Evolutionary conservation across 2,329 filamentous ascomycete genomes (phyloP), one percentile per base, ranked within the genome.

Genomic region (Aspergillus spinulosporus): DNA sequence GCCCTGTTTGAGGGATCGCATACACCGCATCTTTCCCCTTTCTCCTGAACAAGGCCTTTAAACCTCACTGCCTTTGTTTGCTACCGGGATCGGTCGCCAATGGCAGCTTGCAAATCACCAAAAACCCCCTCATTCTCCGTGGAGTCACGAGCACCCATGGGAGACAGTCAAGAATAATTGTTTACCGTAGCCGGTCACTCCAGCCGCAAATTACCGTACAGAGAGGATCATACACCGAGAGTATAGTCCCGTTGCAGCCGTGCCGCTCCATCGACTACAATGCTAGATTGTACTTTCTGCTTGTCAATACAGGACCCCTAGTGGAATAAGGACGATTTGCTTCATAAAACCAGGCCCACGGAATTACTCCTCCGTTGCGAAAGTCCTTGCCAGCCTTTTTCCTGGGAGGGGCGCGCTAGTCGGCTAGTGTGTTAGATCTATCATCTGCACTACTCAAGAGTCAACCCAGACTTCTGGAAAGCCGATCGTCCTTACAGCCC

Each of bases 401-500:
- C 36, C 37, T 40, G 63, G 64, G 61, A 57, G 62, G 52, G 61
- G 54, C 40, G 55, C 59, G 54, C 59, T 48, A 60, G 44, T 56
- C 40, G 57, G 56, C 43, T 59, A 50, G 49, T 48, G 56, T 59
- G 63, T 68, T 63, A 71, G 69, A 72, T 72, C 70, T 72, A 72
- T 72, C 70, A 72, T 71, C 69, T 71, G 52, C 65, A 69, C 68
- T 70, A 69, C 21, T 21, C 21, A 21, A 21, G 21, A 21, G 21
- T 21, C 21, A 68, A 52, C 65, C 69, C 68, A 70, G 57, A 65
- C 52, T 61, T 66, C 64, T 68, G 68, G 68, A 69, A 70, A 67
- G 62, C 62, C 59, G 69, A 72, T 71, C 66, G 68, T 68, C 65
- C 65, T 67, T 65, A 68, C 65, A 66, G 61, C 55, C 57, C 58